A percentile compares a stretch with the other conserved stretches of the same genome.
These are phyloP conservation scores for Saprolegnia diclina DNA, from an alignment of 352 stramenopile genomes.

Conservation along the genomic window DNA sequence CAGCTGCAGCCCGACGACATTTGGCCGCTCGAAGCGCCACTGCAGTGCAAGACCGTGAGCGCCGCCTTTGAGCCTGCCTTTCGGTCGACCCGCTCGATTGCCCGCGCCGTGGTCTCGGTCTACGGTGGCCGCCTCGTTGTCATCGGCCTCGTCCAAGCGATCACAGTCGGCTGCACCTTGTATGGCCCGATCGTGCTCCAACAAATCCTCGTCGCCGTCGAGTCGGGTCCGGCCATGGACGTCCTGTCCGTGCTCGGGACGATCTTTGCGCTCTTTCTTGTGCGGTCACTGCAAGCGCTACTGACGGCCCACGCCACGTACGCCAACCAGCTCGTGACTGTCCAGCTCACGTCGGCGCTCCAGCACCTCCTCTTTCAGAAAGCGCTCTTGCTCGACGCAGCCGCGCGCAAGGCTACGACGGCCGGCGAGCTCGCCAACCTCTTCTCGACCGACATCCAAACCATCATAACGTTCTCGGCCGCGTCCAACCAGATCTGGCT, in stretches of 20 bases:
- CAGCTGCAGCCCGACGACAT: slow-evolving; percentile 43
- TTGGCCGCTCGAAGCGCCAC: slow-evolving; percentile 30
- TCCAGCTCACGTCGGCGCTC: slow-evolving; percentile 32
- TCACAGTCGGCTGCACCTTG: slow-evolving; percentile 29
- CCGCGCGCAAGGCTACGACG: not conserved
- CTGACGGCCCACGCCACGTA: slow-evolving; percentile 31
- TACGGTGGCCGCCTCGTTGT: slow-evolving; percentile 29
- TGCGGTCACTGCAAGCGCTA: slow-evolving; percentile 33
- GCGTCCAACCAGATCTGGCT: slow-evolving; percentile 37
- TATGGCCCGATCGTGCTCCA: slow-evolving; percentile 40
- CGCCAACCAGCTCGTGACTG: slow-evolving; percentile 30
- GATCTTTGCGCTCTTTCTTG: slow-evolving; percentile 36
- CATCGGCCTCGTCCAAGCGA: slow-evolving; percentile 28
- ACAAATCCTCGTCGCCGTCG: slow-evolving; percentile 39
- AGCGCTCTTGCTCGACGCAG: slow-evolving; percentile 31
- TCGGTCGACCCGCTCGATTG: slow-evolving; percentile 20
- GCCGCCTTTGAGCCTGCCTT: slow-evolving; percentile 28
- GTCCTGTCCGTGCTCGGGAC: slow-evolving; percentile 29
- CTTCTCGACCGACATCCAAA: slow-evolving; percentile 86
- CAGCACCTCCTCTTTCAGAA: slow-evolving; percentile 40
- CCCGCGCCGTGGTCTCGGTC: slow-evolving; percentile 28
- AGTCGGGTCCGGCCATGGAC: slow-evolving; percentile 29
- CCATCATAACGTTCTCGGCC: slow-evolving; percentile 35
- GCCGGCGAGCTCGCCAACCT: slow-evolving; percentile 90
- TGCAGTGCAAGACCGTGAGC: slow-evolving; percentile 28